These are phyloP conservation scores for Wallacemonas collosoma DNA, from an alignment of 208 protist species.

Conservation along the genomic window DNA sequence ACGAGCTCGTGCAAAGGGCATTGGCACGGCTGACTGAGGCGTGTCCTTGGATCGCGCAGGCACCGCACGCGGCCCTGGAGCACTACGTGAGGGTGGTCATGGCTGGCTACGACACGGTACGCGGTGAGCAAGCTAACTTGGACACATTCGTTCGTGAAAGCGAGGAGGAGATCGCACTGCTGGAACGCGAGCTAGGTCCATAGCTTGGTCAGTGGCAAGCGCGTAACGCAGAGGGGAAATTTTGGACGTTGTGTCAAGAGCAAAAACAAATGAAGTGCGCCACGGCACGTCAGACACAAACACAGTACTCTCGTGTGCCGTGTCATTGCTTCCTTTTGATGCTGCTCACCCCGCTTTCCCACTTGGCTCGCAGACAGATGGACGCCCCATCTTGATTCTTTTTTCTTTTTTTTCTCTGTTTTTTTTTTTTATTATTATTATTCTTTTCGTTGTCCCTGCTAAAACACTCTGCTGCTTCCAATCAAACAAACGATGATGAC, in stretches of 20 bases:
- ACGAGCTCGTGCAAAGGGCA: no score
- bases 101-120: not conserved
- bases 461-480: not conserved
- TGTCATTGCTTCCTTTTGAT: no score
- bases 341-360: no score
- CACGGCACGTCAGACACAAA: not conserved
- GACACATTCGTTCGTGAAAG: constrained; percentile 21
- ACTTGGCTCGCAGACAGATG: no score
- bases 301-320: not conserved
- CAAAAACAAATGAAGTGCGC: not conserved
- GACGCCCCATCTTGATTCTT: not conserved
- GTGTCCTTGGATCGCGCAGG: not conserved
- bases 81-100: not conserved
- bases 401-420: constrained; percentile 18
- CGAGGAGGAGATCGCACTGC: constrained; percentile 23
- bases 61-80: not conserved
- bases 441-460: constrained; percentile 13
- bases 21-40: not conserved
- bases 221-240: no score
- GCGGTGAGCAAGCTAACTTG: constrained; percentile 3
- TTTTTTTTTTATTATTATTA: not conserved
- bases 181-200: constrained; percentile 24
- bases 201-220: not conserved
- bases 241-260: not conserved
- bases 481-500: no score